phyloP scores from a whole-genome alignment of 345 rosid genomes.

The Salix viminalis region DNA sequence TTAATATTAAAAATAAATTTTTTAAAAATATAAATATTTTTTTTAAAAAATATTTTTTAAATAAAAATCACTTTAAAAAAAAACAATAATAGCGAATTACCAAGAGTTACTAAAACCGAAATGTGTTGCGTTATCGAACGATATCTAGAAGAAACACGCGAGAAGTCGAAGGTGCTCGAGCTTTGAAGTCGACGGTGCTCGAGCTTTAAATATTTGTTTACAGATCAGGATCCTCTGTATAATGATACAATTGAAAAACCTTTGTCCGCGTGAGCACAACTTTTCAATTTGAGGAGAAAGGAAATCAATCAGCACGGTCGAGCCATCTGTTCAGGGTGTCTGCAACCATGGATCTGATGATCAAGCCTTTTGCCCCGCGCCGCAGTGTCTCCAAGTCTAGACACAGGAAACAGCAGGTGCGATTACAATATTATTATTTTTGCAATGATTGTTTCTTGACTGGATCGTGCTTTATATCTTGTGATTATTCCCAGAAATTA shows the following conservation, averaged over 20 bases:
- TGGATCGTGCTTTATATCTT: not conserved
- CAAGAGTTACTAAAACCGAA: rapidly evolving
- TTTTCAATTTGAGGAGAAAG: not conserved
- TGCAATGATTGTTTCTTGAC: not conserved
- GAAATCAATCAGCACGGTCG: not conserved
- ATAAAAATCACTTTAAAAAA: too few relatives aligned
- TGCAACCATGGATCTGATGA: not conserved
- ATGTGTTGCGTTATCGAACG: too few relatives aligned
- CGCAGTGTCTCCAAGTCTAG: not conserved
- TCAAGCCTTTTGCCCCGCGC: not conserved
- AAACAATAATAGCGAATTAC: too few relatives aligned
- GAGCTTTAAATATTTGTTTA: too few relatives aligned
- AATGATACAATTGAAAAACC: too few relatives aligned
- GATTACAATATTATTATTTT: rapidly evolving
- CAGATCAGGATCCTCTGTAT: too few relatives aligned
- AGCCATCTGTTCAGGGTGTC: not conserved
- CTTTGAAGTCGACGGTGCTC: too few relatives aligned
- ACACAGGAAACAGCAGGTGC: not conserved
- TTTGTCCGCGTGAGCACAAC: not conserved
- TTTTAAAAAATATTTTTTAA: too few relatives aligned
- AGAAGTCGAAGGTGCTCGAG: too few relatives aligned
- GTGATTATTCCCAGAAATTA: not conserved
- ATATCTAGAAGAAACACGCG: too few relatives aligned
- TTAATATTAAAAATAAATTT: too few relatives aligned
- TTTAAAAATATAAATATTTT: too few relatives aligned